Evolutionary conservation across 441 rosid species (phyloP), one percentile per base, ranked within the genome.

Genomic region (Theobroma grandiflorum): DNA sequence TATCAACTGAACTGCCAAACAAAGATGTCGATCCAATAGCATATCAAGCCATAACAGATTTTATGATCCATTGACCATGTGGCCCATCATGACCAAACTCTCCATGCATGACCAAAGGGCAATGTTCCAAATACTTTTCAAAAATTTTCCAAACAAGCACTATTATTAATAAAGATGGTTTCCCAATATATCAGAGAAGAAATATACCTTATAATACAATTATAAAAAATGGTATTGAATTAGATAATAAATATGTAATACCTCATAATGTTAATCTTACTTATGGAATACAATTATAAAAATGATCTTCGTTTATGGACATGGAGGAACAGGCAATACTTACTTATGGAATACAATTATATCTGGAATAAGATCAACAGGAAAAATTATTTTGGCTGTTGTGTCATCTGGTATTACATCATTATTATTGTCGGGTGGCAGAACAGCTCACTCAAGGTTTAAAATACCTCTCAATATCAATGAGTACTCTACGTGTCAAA

Each of bases 51-150:
- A 42, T 77, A 1, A 1, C 11, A 2, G 14, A 80, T 12, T 79
- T 69, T 18, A 65, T 78, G 78, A 33, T 63, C 2, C 74, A 74
- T 45, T 79, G 81, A 0, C 81, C 82, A 3, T 75, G 82, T 61
- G 76, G 72, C 1, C 1, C 50, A 22, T 26, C 42, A 2, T 3
- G 3, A 49, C 9, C 9, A 20, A 2, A 4, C 47, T 26, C 31
- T 0, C 75, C 72, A 1, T 84, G 78, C 7, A 81, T 78, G 68
- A 2, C 12, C 1, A 74, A 78, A 3, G 45, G 72, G 0, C 2
- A 5, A 1, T 59, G 68, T 26, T 31, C 15, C 0, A 70, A 74
- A 18, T 8, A 52, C 22, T 82, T 33, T 22, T 77, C 79, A 0
- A 77, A 80, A 4, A 7, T 22, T 2, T 72, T 26, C 20, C 15